Evolutionary conservation across 257 asterid species (phyloP), one percentile per base, ranked within the genome.

Genomic region (Osmanthus fragrans): DNA sequence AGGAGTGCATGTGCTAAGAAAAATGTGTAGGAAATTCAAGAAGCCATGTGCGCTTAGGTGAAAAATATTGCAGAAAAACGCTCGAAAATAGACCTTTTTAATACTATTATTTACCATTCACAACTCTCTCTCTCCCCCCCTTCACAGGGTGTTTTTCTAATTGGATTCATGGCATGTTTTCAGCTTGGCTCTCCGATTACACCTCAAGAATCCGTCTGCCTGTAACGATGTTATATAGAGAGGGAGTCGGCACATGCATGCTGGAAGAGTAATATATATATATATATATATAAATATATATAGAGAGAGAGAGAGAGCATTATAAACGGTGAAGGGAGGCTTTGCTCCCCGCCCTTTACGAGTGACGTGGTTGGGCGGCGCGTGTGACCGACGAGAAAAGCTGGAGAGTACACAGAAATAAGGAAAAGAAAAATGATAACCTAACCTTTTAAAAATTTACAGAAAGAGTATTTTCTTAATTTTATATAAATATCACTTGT

Each of bases 1-100:
- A 87, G 90, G 87, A 85, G 77, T 69, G 85, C 92, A 88, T 87
- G 93, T 87, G 94, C 85, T 65, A 65, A 37, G 72, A 16, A 70
- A 15, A 76, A 64, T 56, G 19, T 1, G 4, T 25, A 23, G 60
- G 67, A 79, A 81, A 76, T 75, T 45, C 80, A 83, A 85, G 88
- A 82, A 80, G 81, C 80, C 92, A 86, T 86, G 82, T 82, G 86
- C 82, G 15, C 73, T 49, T 69, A 77, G 82, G 88, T 83, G 78
- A 82, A 76, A 85, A 76, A 74, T 76, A 82, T 37, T 76, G 85
- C 74, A 80, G 79, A 73, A 78, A 78, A 83, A 75, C 34, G 45
- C 40, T 25, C 47, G 39, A 2, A 29, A 74, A 75, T 78, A 71
- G 70, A 70, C 73, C 76, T 67, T 70, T 34, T 74, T 71, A 71